Base-by-base conservation (phyloP, 768 basidiomycete species). In the Trametes villosa region DNA sequence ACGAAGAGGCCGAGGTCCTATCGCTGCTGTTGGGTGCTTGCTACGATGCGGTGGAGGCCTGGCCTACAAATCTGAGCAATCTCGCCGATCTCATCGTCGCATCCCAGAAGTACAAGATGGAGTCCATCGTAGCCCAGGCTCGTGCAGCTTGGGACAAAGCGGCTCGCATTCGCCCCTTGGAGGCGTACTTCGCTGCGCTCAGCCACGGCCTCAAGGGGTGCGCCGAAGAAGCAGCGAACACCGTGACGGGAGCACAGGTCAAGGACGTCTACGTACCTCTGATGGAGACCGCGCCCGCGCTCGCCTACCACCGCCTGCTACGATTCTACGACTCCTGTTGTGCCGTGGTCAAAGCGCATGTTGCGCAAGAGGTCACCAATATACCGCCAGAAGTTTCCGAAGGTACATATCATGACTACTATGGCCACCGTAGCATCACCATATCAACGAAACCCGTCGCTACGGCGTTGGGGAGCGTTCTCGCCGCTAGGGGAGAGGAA, bases 311-410 rank as follows among this genome's bases (percentile, higher is more conserved):
- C 27, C 50, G 58, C n/a, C 45, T 66, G 3, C 38, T 66, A 45
- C 5, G 27, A 24, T 61, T 59, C 26, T 38, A 53, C 52, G 57
- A 84, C 83, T 69, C 83, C 80, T 67, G 80, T 82, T n/a, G n/a
- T n/a, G n/a, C n/a, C n/a, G n/a, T n/a, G n/a, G n/a, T n/a, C n/a
- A n/a, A n/a, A n/a, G n/a, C n/a, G n/a, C n/a, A n/a, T 49, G 81
- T 36, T 36, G 9, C 34, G 34, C 15, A 5, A 41, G 7, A 15
- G 8, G 33, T n/a, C n/a, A n/a, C n/a, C n/a, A n/a, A n/a, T n/a
- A n/a, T n/a, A n/a, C n/a, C n/a, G n/a, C n/a, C n/a, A n/a, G n/a
- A n/a, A n/a, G n/a, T n/a, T n/a, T n/a, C n/a, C n/a, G n/a, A n/a
- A n/a, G n/a, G n/a, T n/a, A n/a, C n/a, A n/a, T n/a, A n/a, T n/a